Conservation (phyloP, 2,329 filamentous ascomycete genomes). For the Apiospora sp. region DNA sequence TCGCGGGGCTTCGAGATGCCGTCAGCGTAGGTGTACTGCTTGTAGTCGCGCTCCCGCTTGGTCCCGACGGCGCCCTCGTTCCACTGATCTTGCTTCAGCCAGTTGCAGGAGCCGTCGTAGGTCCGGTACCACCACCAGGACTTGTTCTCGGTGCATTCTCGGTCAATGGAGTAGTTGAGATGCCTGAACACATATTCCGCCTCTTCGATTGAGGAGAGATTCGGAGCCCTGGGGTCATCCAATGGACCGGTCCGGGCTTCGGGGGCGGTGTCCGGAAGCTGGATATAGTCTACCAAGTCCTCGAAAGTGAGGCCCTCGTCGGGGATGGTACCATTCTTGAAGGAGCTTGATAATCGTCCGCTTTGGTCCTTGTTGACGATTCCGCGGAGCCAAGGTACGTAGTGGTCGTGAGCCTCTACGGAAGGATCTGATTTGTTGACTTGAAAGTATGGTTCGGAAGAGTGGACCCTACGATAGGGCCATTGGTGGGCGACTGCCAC, state of each 20-base stretch:
- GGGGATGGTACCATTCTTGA: neutral
- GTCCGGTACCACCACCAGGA: conserved; percentile 2
- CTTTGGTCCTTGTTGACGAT: neutral
- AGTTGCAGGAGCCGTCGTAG: conserved; percentile 6
- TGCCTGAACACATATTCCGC: neutral
- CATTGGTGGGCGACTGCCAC: neutral
- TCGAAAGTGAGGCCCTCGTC: neutral
- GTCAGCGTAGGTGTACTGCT: neutral
- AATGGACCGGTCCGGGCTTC: neutral
- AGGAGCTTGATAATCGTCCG: neutral
- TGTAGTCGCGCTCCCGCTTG: neutral
- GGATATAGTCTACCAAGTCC: neutral
- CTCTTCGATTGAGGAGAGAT: neutral
- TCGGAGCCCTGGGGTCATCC: neutral
- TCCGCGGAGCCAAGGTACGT: neutral
- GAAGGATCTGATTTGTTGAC: neutral
- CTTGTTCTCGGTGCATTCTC: neutral
- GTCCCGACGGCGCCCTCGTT: neutral
- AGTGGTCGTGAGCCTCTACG: neutral
- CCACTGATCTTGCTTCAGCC: neutral
- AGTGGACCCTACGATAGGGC: neutral
- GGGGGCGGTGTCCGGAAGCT: neutral
- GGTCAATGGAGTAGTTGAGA: neutral
- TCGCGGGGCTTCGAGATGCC: neutral
- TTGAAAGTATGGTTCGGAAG: neutral